Percentiles rank a stretch among this genome's conserved stretches.
Evolutionary conservation across 805 yeast species (phyloP).

Genomic region (Kuraishia piskuri): DNA sequence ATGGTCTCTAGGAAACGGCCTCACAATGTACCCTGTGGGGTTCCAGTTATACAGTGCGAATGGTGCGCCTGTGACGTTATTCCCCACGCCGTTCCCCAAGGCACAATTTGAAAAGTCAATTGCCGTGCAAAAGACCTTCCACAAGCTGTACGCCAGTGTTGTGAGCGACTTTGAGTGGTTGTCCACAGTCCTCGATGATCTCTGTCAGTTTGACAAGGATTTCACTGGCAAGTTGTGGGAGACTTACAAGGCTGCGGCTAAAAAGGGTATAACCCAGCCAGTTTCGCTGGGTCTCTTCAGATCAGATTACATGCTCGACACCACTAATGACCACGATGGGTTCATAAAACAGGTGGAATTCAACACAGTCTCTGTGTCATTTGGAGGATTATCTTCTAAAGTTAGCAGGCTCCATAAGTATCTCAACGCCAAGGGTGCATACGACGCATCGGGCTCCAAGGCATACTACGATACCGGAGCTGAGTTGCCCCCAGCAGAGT

Average conservation of each 20-base stretch:
- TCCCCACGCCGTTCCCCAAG: constrained; percentile 83
- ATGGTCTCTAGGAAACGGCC: constrained; percentile 74
- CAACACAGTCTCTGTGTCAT: constrained; percentile 92
- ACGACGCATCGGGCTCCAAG: constrained; percentile 30
- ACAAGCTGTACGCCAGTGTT: constrained; percentile 65
- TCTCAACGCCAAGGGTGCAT: constrained; percentile 51
- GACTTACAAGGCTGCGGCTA: constrained; percentile 40
- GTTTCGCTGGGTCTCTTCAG: constrained; percentile 79
- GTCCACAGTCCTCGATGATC: constrained; percentile 38
- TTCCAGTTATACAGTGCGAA: constrained; percentile 34
- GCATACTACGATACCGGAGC: constrained; percentile 35
- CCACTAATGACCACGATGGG: constrained; percentile 29
- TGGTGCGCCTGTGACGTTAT: constrained; percentile 82
- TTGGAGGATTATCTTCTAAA: constrained; percentile 81
- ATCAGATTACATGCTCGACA: constrained; percentile 76
- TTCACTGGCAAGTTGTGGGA: constrained; percentile 78
- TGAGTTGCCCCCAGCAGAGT: constrained; percentile 55
- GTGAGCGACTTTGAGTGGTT: constrained; percentile 60
- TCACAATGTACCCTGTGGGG: constrained; percentile 69
- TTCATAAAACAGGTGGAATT: constrained; percentile 89
- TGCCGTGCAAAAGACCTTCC: constrained; percentile 57
- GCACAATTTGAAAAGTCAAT: constrained; percentile 58
- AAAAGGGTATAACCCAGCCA: constrained; percentile 48
- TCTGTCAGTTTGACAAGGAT: constrained; percentile 54
- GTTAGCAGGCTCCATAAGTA: constrained; percentile 71